Evolutionary conservation across 192 early-diverging fungal species (phyloP).

Genomic region (Mortierella antarctica): DNA sequence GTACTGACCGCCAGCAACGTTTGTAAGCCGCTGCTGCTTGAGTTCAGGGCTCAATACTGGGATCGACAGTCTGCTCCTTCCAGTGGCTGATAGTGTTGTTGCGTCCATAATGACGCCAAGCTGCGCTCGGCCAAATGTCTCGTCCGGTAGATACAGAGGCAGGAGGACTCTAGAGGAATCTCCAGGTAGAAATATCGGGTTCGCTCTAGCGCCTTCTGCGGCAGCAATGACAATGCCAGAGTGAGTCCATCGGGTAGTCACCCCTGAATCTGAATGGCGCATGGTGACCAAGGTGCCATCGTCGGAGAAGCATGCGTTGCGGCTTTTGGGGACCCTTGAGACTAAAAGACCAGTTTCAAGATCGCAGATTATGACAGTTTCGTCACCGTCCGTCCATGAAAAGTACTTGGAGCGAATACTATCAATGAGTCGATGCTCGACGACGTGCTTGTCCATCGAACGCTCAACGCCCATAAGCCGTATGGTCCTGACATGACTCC

Average conservation of each 20-base stretch:
- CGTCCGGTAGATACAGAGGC: neutral
- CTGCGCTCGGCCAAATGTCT: neutral
- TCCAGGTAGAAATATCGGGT: neutral
- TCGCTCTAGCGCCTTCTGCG: neutral
- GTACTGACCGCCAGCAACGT: neutral
- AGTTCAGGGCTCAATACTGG: too few relatives aligned
- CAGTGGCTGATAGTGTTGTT: neutral
- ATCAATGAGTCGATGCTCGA: neutral
- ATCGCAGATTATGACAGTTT: too few relatives aligned
- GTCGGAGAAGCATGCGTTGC: neutral
- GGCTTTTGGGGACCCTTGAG: neutral
- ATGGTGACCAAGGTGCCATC: conserved; percentile 6
- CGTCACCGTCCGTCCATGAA: conserved; percentile 9
- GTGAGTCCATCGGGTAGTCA: neutral
- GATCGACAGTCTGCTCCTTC: neutral
- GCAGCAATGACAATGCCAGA: neutral
- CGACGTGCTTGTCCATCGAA: too few relatives aligned
- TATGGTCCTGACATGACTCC: conserved; percentile 3
- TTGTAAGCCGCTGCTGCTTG: neutral
- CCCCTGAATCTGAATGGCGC: neutral
- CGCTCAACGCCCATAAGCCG: too few relatives aligned
- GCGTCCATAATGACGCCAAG: neutral
- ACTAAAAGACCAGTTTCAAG: neutral
- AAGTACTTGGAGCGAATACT: conserved; percentile 1
- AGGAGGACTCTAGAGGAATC: neutral